Evolutionary conservation across 2,329 filamentous ascomycete genomes (phyloP).

Genomic region (Alternaria panax): DNA sequence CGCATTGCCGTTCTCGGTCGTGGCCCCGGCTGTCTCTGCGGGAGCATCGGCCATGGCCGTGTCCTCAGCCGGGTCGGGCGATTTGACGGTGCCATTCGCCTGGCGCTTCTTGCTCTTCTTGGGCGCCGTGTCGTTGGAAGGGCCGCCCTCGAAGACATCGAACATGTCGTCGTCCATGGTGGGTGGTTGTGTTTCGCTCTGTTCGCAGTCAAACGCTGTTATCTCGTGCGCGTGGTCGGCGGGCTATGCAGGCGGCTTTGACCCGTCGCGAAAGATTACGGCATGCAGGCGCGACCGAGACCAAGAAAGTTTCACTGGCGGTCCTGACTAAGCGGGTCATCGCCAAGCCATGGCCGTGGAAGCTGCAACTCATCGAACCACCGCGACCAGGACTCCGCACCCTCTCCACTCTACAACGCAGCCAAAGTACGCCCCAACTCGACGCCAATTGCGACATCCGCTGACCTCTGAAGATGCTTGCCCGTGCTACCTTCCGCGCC

Average conservation of each 20-base stretch:
- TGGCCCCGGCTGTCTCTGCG: constrained; percentile 35
- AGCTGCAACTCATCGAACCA: constrained; percentile 15
- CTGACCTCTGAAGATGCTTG: constrained; percentile 75
- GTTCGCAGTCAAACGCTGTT: neutral
- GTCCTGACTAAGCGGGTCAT: neutral
- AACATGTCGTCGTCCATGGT: constrained; percentile 56
- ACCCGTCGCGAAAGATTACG: neutral
- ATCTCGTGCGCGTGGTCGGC: neutral
- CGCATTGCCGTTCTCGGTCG: constrained; percentile 46
- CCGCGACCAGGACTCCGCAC: constrained; percentile 25
- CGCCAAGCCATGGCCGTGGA: constrained; percentile 11
- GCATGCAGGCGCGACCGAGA: neutral
- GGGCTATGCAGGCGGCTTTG: neutral
- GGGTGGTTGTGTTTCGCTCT: constrained; percentile 9
- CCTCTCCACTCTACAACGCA: constrained; percentile 37
- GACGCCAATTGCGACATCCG: constrained; percentile 35
- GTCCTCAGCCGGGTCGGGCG: constrained; percentile 51
- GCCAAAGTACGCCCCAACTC: constrained; percentile 37
- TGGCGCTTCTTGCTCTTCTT: constrained; percentile 82
- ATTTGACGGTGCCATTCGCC: constrained; percentile 79
- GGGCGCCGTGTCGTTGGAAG: constrained; percentile 34
- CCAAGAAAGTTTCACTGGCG: constrained; percentile 10
- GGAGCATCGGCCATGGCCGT: constrained; percentile 55
- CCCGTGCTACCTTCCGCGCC: constrained; percentile 69
- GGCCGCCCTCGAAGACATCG: constrained; percentile 54